Conservation (phyloP, 2,329 filamentous ascomycete species). For the Pleoardoris graminearum region DNA sequence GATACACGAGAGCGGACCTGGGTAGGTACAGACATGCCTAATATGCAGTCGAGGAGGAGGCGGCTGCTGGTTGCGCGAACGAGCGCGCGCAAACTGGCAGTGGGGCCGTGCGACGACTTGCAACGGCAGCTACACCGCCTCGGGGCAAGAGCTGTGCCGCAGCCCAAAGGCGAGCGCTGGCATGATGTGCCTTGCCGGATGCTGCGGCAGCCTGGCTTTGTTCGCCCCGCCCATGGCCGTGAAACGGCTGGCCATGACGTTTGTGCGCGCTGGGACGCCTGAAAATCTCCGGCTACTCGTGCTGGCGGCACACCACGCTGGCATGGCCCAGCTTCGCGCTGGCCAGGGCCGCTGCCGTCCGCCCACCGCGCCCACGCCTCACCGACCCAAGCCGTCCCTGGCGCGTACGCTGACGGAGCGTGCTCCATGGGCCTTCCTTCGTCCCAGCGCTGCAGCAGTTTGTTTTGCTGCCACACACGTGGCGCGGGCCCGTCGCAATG, state of each 20-base stretch:
- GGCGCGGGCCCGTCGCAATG: conserved; percentile 27
- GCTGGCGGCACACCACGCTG: no score
- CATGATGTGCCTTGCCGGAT: conserved; percentile 1
- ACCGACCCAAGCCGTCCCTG: conserved; percentile 4
- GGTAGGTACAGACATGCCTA: conserved; percentile 11
- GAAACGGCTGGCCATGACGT: conserved; percentile 6
- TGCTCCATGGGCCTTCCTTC: neutral
- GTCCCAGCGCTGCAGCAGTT: conserved; percentile 9
- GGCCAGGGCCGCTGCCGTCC: neutral
- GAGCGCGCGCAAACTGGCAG: neutral
- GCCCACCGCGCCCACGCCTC: neutral
- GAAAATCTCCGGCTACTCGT: conserved; percentile 12
- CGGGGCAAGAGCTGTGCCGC: neutral
- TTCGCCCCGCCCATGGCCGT: conserved; percentile 6
- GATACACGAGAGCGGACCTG: no score
- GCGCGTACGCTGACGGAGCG: neutral
- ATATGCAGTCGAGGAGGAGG: conserved; percentile 13
- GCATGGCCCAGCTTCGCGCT: neutral
- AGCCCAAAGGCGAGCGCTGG: neutral
- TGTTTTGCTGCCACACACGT: conserved; percentile 23
- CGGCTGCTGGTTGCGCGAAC: neutral
- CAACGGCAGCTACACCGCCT: conserved; percentile 1
- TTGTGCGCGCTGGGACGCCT: conserved; percentile 8
- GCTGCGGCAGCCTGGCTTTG: neutral
- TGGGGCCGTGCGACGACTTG: conserved; percentile 3